Evolutionary conservation across 2,329 filamentous ascomycete species (phyloP).

Genomic region (Alternaria hordeiaustralica): DNA sequence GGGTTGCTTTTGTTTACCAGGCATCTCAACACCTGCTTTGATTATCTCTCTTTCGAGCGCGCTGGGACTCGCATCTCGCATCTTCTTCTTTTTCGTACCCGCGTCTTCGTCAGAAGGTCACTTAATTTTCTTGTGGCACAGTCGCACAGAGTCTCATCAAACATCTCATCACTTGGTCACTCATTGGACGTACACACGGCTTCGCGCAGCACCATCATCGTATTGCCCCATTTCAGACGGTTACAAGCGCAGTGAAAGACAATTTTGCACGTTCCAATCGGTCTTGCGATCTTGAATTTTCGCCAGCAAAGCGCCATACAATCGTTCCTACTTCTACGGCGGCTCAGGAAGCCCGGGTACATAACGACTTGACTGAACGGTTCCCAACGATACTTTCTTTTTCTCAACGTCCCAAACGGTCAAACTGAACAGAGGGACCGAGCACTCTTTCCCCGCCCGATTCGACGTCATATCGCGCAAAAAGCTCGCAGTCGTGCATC

Average conservation of each 20-base stretch:
- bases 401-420: background rate
- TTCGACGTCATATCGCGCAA: background rate
- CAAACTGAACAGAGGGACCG: background rate
- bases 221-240: slow-evolving; percentile 7
- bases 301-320: background rate
- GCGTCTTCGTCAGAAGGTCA: background rate
- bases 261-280: background rate
- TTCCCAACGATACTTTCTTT: background rate
- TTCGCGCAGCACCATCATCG: slow-evolving; percentile 6
- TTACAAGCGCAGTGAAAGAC: slow-evolving; percentile 11
- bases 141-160: slow-evolving; percentile 10
- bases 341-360: background rate
- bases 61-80: background rate
- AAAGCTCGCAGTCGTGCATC: background rate
- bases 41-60: background rate
- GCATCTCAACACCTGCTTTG: background rate
- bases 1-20: background rate
- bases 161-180: background rate
- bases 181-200: slow-evolving; percentile 10
- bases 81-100: background rate
- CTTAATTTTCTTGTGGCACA: background rate
- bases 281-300: background rate
- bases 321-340: background rate
- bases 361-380: background rate
- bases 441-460: background rate